A percentile compares a stretch with the other conserved stretches of the same genome.
phyloP scores from a whole-genome alignment of 208 protist genomes.

The Leishmania turanica region DNA sequence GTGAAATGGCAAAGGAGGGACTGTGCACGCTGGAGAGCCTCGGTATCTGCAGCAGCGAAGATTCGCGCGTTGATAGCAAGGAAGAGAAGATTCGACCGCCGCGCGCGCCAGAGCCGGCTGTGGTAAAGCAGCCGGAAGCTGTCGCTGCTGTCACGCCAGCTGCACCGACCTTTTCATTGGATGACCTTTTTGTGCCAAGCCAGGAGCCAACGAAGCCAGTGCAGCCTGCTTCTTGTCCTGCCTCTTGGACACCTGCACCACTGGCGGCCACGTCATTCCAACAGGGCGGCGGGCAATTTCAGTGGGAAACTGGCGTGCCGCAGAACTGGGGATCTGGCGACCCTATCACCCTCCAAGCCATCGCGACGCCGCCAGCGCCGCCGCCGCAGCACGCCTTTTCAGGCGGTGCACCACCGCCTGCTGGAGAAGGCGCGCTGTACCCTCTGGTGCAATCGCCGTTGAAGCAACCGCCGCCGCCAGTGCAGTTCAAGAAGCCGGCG shows the following conservation, averaged over 20 bases:
- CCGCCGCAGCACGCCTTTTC: background rate
- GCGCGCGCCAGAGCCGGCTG: background rate
- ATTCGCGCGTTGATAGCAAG: slow-evolving; percentile 4
- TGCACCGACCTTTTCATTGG: slow-evolving; percentile 35
- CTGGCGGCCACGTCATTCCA: background rate
- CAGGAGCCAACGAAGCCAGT: slow-evolving; percentile 9
- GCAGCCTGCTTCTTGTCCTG: background rate
- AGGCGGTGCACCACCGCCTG: background rate
- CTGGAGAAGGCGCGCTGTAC: background rate
- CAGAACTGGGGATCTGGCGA: slow-evolving; percentile 22
- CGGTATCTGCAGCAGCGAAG: slow-evolving; percentile 38
- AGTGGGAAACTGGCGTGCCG: slow-evolving; percentile 24
- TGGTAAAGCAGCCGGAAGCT: background rate
- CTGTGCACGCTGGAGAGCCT: slow-evolving; percentile 56
- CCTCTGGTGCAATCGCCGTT: background rate
- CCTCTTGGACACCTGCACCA: background rate
- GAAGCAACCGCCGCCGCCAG: background rate
- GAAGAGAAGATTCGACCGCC: slow-evolving; percentile 15
- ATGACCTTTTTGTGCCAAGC: slow-evolving; percentile 37
- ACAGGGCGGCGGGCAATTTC: background rate
- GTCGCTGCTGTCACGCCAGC: background rate
- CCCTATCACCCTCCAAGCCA: background rate
- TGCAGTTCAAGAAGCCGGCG: slow-evolving; percentile 17
- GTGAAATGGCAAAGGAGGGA: slow-evolving; percentile 29
- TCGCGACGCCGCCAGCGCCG: too few species aligned